phyloP scores from a whole-genome alignment of 352 stramenopile species.

The Globisporangium acanthophoron region DNA sequence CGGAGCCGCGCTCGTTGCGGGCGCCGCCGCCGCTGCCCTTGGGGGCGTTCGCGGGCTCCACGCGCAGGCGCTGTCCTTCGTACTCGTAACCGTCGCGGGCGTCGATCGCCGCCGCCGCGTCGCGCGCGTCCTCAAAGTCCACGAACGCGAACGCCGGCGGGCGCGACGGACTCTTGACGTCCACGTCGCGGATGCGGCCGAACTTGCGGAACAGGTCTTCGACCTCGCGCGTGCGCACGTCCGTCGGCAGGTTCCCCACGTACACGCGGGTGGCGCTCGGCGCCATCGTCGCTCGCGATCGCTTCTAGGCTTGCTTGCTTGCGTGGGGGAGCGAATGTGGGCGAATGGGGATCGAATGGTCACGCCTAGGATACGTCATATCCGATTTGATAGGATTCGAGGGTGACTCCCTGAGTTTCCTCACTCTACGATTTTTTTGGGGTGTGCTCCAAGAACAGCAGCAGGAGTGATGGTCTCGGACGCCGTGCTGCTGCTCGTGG shows the following conservation, averaged over 20 bases:
- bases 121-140: constrained; percentile 64
- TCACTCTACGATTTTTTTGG: neutral
- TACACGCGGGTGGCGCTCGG: constrained; percentile 27
- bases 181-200: constrained; percentile 51
- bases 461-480: constrained; percentile 42
- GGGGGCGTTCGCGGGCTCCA: constrained; percentile 41
- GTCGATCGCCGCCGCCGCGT: constrained; percentile 62
- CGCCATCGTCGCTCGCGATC: neutral
- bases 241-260: constrained; percentile 70
- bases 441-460: neutral
- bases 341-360: neutral
- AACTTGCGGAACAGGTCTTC: constrained; percentile 77
- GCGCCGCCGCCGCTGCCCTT: constrained; percentile 20
- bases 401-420: neutral
- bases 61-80: constrained; percentile 47
- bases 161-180: constrained; percentile 69
- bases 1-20: constrained; percentile 46
- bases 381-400: neutral
- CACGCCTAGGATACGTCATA: neutral
- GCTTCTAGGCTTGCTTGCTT: neutral
- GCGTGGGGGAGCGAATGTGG: neutral
- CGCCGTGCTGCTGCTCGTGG: constrained; percentile 42
- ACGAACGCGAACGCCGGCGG: constrained; percentile 60
- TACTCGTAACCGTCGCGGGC: constrained; percentile 51
- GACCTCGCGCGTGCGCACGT: constrained; percentile 68